phyloP scores from a whole-genome alignment of 1,284 basidiomycete genomes.

The Cryptococcus sp. region DNA sequence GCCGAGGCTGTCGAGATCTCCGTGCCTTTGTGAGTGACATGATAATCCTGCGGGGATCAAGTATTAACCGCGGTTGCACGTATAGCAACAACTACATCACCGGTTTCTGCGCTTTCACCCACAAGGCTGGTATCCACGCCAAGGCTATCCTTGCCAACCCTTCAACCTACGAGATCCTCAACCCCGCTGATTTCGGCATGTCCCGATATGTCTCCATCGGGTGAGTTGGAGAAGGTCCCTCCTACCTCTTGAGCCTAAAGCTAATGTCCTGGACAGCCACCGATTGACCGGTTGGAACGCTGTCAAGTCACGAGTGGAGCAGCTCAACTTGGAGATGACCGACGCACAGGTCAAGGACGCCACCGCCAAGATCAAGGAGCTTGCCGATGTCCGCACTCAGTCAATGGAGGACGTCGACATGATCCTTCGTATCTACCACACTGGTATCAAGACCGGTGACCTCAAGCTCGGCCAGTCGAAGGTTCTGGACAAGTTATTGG shows the following conservation, averaged over 20 bases:
- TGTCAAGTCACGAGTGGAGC: conserved; percentile 98
- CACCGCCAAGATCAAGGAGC: conserved; percentile 98
- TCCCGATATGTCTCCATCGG: conserved; percentile 98
- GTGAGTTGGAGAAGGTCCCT: conserved; percentile 51
- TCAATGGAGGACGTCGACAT: conserved; percentile 99
- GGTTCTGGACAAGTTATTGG: conserved; percentile 77
- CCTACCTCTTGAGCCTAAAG: not conserved
- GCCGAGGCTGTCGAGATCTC: conserved; percentile 98
- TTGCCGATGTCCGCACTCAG: conserved; percentile 96
- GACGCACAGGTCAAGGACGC: conserved; percentile 84
- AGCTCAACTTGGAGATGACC: conserved; percentile 71
- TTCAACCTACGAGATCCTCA: conserved; percentile 80
- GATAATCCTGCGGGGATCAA: too few relatives aligned
- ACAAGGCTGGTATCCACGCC: conserved; percentile 99
- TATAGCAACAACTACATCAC: conserved; percentile 60
- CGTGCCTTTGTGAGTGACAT: conserved; percentile 70
- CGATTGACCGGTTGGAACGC: conserved; percentile 98
- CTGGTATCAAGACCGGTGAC: conserved; percentile 81
- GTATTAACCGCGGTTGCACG: too few relatives aligned
- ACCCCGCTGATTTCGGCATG: conserved; percentile 97
- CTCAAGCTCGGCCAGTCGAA: conserved; percentile 85
- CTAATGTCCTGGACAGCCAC: conserved; percentile 59
- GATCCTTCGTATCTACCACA: conserved; percentile 91
- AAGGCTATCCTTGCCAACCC: conserved; percentile 99
- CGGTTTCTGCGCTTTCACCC: conserved; percentile 99